Evolutionary conservation across 2,329 filamentous ascomycete species (phyloP), one percentile per base, ranked within the genome.

Genomic region (Leptographium wingfieldii): DNA sequence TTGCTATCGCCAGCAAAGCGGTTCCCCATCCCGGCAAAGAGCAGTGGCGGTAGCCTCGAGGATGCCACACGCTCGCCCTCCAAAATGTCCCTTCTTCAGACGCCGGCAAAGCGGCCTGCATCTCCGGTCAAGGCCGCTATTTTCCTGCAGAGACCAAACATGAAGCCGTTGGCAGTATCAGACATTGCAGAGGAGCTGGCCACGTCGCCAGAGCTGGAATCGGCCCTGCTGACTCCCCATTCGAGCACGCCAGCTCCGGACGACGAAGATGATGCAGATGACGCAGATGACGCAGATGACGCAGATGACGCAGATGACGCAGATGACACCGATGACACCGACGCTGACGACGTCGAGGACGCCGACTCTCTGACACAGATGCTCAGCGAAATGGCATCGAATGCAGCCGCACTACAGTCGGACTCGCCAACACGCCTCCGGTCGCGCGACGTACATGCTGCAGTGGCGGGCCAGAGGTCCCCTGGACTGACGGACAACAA

Each of bases 1-100:
- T 67, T 80, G 3, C 74, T 76, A 58, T 80, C 80, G 4, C 77
- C 78, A 1, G 79, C 79, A 19, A 81, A 80, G 68, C 72, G 78
- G 53, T 73, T 76, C 1, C 73, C 75, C 51, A 76, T 76, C 3
- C 74, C 75, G 6, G 70, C 75, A 76, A 77, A 66, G 29, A 35
- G 11, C 35, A 62, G 71, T 29, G 63, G 64, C 29, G 64, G 65
- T 22, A 65, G 65, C 27, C 69, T 64, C 27, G 61, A 68, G 25
- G 69, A 57, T 49, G 61, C 57, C 11, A 70, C 33, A 63, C 70
- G 40, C 27, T 75, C 74, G 14, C 73, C 74, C 0, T 72, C 76
- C 60, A 81, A 79, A 68, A 67, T 71, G 3, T 77, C 78, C 0
- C 70, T 80, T 55, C 69, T 82, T 5, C 75, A 77, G 55, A 82